Evolutionary conservation across 176 grass and related monocot genomes (phyloP).

Genomic region (Elaeis guineensis): DNA sequence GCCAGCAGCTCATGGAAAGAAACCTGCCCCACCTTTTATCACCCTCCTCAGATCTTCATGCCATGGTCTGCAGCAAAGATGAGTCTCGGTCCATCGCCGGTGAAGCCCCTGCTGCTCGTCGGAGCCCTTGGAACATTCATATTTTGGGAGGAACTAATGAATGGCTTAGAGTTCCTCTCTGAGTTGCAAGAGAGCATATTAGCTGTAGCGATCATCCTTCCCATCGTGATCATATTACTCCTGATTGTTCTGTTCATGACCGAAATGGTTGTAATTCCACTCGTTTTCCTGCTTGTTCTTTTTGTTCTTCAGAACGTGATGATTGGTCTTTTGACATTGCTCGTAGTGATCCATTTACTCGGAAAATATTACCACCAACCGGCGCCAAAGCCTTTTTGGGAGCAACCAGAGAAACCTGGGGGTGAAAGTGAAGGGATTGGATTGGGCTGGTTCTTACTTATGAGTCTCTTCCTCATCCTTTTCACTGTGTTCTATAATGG

Average conservation of each 20-base stretch:
- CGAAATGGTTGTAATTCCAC: slow-evolving; percentile 49
- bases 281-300: slow-evolving; percentile 33
- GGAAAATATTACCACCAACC: slow-evolving; percentile 41
- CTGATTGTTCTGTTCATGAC: slow-evolving; percentile 26
- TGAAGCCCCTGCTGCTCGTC: slow-evolving; percentile 62
- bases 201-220: slow-evolving; percentile 17
- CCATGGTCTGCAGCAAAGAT: slow-evolving; percentile 9
- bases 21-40: slow-evolving; percentile 13
- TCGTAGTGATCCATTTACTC: slow-evolving; percentile 35
- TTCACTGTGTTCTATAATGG: slow-evolving; percentile 44
- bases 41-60: slow-evolving; percentile 22
- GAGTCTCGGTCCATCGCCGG: slow-evolving; percentile 51
- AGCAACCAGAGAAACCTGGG: neutral
- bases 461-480: slow-evolving; percentile 46
- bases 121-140: slow-evolving; percentile 45
- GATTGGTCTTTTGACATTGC: slow-evolving; percentile 23
- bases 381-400: slow-evolving; percentile 12
- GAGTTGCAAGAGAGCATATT: slow-evolving; percentile 30
- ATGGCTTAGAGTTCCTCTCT: slow-evolving; percentile 30
- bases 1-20: slow-evolving; percentile 1
- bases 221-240: slow-evolving; percentile 16
- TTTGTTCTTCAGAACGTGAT: slow-evolving; percentile 48
- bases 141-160: slow-evolving; percentile 40
- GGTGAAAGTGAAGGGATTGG: slow-evolving; percentile 5
- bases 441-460: slow-evolving; percentile 44